Conservation (phyloP, 1,284 basidiomycete genomes). For the Gymnopus androsaceus region DNA sequence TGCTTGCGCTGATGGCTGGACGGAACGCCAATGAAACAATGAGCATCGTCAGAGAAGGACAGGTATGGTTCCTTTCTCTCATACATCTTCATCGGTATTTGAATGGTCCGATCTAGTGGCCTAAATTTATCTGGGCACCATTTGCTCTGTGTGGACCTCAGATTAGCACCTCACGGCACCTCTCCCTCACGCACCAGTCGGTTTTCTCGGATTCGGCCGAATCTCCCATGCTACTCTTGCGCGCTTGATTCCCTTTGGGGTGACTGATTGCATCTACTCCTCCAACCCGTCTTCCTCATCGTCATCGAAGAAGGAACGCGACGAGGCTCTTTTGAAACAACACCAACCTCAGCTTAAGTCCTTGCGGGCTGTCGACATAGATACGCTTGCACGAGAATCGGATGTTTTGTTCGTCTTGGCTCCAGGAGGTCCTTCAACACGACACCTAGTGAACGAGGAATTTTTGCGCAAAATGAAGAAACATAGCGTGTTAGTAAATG, state of each 20-base stretch:
- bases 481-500: constrained; percentile 79
- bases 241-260: constrained; percentile 78
- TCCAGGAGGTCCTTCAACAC: constrained; percentile 73
- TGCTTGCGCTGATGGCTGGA: constrained; percentile 90
- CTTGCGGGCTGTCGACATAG: constrained; percentile 63
- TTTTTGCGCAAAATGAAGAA: constrained; percentile 87
- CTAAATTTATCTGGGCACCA: constrained; percentile 75
- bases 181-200: constrained; percentile 68
- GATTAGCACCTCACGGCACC: constrained; percentile 55
- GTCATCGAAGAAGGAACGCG: constrained; percentile 45
- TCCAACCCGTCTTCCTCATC: constrained; percentile 53
- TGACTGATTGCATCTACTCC: constrained; percentile 70
- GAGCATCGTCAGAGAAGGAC: constrained; percentile 66
- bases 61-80: constrained; percentile 43
- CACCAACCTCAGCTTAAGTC: constrained; percentile 43
- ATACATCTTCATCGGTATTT: neutral
- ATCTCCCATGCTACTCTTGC: constrained; percentile 82
- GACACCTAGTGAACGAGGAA: constrained; percentile 69
- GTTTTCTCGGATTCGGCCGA: constrained; percentile 93
- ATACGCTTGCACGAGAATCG: constrained; percentile 69
- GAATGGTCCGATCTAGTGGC: constrained; percentile 43
- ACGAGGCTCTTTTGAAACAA: constrained; percentile 49
- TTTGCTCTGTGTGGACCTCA: constrained; percentile 81
- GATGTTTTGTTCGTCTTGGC: constrained; percentile 87
- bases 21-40: constrained; percentile 73